These are phyloP conservation scores for Excoecaria agallocha DNA, from an alignment of 345 rosid genomes.

Conservation along the genomic window DNA sequence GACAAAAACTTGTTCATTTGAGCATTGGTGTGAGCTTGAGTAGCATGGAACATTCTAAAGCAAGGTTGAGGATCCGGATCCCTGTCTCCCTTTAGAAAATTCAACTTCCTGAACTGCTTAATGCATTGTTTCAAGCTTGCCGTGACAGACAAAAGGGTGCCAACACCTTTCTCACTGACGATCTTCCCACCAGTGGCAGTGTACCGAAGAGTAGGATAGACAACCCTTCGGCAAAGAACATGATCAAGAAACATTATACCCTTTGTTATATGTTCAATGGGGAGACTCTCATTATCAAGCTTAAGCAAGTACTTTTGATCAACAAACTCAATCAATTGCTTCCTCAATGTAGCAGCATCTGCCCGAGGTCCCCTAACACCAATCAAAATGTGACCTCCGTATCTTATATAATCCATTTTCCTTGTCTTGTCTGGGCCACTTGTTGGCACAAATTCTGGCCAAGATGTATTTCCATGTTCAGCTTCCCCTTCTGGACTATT, in stretches of 20 bases:
- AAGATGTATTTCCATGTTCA: constrained; percentile 91
- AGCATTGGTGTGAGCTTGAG: constrained; percentile 90
- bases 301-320: constrained; percentile 90
- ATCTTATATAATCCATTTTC: constrained; percentile 81
- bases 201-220: constrained; percentile 89
- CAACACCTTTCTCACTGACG: constrained; percentile 95
- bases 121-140: constrained; percentile 95
- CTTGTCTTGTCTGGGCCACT: constrained; percentile 97
- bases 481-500: constrained; percentile 87
- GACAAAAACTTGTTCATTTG: constrained; percentile 94
- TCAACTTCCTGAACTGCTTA: constrained; percentile 83
- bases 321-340: constrained; percentile 86
- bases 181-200: constrained; percentile 98
- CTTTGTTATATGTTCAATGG: constrained; percentile 89
- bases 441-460: constrained; percentile 99
- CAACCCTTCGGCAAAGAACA: constrained; percentile 91
- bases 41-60: constrained; percentile 95
- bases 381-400: constrained; percentile 88
- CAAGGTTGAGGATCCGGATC: constrained; percentile 98
- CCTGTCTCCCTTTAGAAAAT: constrained; percentile 82
- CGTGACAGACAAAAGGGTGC: constrained; percentile 88
- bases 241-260: constrained; percentile 99
- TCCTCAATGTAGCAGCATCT: constrained; percentile 89
- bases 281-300: constrained; percentile 86
- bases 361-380: constrained; percentile 94